Conservation (phyloP, 2,329 filamentous ascomycete species). For the Calonectria pseudoreteaudii region DNA sequence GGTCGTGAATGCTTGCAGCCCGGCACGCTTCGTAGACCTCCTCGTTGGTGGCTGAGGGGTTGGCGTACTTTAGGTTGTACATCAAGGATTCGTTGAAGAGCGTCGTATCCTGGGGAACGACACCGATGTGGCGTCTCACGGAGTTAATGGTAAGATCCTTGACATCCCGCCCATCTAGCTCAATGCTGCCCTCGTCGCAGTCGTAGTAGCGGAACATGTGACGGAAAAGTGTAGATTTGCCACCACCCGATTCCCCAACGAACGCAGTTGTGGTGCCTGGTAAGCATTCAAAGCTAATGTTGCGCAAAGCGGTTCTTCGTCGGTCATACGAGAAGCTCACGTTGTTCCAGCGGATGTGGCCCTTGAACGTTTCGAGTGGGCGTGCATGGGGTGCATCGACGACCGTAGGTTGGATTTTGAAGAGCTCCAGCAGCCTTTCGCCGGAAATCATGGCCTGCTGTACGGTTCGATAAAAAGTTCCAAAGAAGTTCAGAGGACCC, state of each 20-base stretch:
- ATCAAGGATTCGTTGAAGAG: conserved; percentile 94
- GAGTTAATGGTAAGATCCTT: conserved; percentile 92
- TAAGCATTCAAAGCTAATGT: conserved; percentile 85
- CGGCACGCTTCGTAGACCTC: conserved; percentile 85
- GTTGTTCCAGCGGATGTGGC: conserved; percentile 87
- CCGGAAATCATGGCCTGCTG: conserved; percentile 98
- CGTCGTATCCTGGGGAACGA: conserved; percentile 96
- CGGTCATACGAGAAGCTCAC: conserved; percentile 92
- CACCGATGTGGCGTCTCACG: conserved; percentile 89
- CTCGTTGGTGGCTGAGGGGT: conserved; percentile 82
- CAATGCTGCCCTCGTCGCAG: conserved; percentile 80
- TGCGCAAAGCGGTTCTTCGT: conserved; percentile 85
- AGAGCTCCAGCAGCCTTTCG: conserved; percentile 92
- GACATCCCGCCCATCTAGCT: conserved; percentile 86
- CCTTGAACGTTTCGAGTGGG: conserved; percentile 75
- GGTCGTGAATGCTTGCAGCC: conserved; percentile 92
- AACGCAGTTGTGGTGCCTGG: conserved; percentile 96
- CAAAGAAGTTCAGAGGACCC: conserved; percentile 86
- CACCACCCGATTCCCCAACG: conserved; percentile 95
- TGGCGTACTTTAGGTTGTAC: conserved; percentile 95
- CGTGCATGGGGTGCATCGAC: conserved; percentile 78
- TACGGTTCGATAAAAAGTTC: conserved; percentile 94
- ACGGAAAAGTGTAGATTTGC: conserved; percentile 96
- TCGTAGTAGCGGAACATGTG: conserved; percentile 98
- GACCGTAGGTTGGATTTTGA: conserved; percentile 95